Percentiles rank a stretch among this genome's conserved stretches.
phyloP scores from a whole-genome alignment of 208 protist genomes.

The Acanthamoeba culbertsoni region DNA sequence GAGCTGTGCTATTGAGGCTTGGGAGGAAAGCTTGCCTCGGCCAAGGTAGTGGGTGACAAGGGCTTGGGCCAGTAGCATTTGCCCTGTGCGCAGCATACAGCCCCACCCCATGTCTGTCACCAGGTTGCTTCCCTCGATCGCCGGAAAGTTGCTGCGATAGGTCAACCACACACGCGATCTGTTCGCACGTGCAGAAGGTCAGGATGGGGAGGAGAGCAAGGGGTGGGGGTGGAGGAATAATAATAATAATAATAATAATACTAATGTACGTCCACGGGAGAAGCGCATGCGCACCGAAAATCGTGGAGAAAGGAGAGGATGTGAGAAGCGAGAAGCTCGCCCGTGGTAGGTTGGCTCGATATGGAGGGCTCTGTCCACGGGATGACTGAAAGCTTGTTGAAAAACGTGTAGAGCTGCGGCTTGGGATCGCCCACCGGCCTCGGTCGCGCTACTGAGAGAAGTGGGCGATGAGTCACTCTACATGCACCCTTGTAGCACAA shows the following conservation, averaged over 20 bases:
- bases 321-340: background rate
- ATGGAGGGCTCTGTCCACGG: background rate
- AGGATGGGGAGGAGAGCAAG: background rate
- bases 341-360: background rate
- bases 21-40: background rate
- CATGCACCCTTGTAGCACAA: background rate
- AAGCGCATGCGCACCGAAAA: background rate
- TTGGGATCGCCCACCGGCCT: background rate
- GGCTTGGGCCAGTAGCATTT: slow-evolving; percentile 87
- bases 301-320: background rate
- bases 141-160: slow-evolving; percentile 57
- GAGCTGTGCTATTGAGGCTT: too few species aligned
- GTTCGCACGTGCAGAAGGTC: background rate
- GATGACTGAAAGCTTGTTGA: slow-evolving; percentile 11
- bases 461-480: background rate
- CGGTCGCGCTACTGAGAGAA: background rate
- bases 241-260: background rate
- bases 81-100: slow-evolving; percentile 89
- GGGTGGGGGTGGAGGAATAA: background rate
- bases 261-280: too few species aligned
- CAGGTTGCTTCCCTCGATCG: background rate
- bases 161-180: slow-evolving; percentile 20
- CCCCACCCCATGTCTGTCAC: slow-evolving; percentile 87
- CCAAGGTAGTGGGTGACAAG: slow-evolving; percentile 76
- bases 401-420: background rate